Base-by-base conservation (phyloP, 805 yeast species). In the Cyberlindnera samutprakarnensis region DNA sequence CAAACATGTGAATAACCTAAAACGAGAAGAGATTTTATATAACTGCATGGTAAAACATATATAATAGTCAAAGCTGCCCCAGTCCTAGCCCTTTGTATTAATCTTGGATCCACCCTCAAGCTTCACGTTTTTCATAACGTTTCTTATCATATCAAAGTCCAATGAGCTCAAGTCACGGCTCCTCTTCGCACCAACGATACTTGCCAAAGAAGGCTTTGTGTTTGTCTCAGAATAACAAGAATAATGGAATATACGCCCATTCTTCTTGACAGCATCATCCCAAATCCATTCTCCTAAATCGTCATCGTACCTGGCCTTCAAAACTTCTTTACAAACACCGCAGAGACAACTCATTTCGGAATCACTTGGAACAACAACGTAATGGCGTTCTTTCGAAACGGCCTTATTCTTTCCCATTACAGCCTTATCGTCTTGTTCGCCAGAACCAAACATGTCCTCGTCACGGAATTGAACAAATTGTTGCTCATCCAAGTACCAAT, bases 261-360 rank as follows among this genome's bases (percentile, higher is more conserved):
- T 61, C 1, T 61, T 62, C 31, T 62, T 64, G 11, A 76, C 62
- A 2, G 86, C 78, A 48, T 79, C 77, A 39, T 62, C 67, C 87
- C 88, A 82, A 14, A 82, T 70, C 94, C 94, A 83, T 43, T 80
- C 88, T 36, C 87, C 90, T 3, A 69, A 56, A 28, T 75, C 80
- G 44, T 81, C 90, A 43, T 75, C 76, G 65, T 78, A 83, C 6
- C 68, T 68, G n/a, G 79, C 79, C 28, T 63, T 59, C 18, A 78
- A 62, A 9, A 60, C 63, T 38, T 84, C 94, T 46, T 72, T 72
- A 54, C 94, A 83, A 19, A 82, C 70, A 1, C 81, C 79, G 56
- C 94, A 83, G 14, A 67, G 61, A 20, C 65, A 61, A 14, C 62
- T 62, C 61, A 72, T 80, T 44, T 73, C 76, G 8, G 23, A 18